Evolutionary conservation across 2,329 filamentous ascomycete species (phyloP), one percentile per base, ranked within the genome.

Genomic region (Verticillium tricorpus): DNA sequence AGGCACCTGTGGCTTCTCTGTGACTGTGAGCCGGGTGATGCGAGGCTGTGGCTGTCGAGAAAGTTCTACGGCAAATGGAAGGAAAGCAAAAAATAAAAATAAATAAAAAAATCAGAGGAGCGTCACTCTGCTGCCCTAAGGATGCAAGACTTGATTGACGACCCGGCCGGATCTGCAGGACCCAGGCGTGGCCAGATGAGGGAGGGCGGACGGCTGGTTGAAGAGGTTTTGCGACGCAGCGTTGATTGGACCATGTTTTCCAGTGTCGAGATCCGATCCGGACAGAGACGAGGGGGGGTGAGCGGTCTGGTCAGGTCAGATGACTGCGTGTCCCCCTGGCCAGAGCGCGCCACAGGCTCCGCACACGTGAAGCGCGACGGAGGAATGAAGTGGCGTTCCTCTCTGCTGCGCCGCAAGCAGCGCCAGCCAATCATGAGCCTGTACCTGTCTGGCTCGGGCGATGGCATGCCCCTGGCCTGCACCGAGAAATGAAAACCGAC

Each of bases 221-320:
- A 50, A 22, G 17, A 50, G 45, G 45, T 50, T 22, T 19, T 50
- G 45, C 45, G 45, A 50, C 45, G 45, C n/a, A 12, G 9, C 45
- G n/a, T 22, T 50, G 45, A 50, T 50, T 50, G 45, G 45, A 50
- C 45, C n/a, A 12, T 12, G 45, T n/a, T 50, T 50, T 22, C 19
- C 19, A 25, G 45, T 8, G 45, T 50, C 45, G 17, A 50, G 45
- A 50, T 50, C n/a, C 45, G 45, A 50, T 50, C 17, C 45, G 11
- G 39, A 37, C 15, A 12, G 35, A 37, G 39, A 19, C n/a, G 39
- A 45, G 39, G 15, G 39, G 39, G n/a, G 39, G 15, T n/a, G 17
- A n/a, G 15, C 5, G 15, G n/a, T 15, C 39, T n/a, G 15, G 8
- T 8, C 39, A 59, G 57, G 59, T 66, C 63, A 65, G 65, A 60